A percentile compares a stretch with the other conserved stretches of the same genome.
Evolutionary conservation across 352 stramenopile species (phyloP).

Genomic region (Phytophthora pistaciae): DNA sequence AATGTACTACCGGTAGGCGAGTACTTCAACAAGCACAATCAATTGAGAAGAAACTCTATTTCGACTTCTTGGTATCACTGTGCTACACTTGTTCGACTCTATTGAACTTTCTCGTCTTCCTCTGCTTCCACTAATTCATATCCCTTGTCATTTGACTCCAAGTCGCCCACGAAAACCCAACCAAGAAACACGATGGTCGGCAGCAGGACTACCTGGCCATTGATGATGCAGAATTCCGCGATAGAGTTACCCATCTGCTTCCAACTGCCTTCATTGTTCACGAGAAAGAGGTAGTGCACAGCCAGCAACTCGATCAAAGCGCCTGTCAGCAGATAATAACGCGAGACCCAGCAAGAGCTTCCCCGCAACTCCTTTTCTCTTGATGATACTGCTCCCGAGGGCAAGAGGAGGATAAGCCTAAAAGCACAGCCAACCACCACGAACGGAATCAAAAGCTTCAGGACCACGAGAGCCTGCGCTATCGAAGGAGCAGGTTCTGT

Average conservation of each 20-base stretch:
- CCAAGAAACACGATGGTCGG: conserved; percentile 65
- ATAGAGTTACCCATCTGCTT: conserved; percentile 91
- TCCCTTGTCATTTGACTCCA: conserved; percentile 21
- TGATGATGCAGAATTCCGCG: conserved; percentile 83
- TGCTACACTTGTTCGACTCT: conserved; percentile 5
- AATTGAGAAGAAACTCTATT: not conserved
- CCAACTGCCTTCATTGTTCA: conserved; percentile 86
- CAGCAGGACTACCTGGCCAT: conserved; percentile 76
- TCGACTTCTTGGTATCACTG: not conserved
- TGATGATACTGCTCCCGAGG: conserved; percentile 14
- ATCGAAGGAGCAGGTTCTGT: conserved; percentile 69
- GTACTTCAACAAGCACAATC: not conserved
- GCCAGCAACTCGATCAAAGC: conserved; percentile 72
- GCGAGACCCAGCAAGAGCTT: conserved; percentile 28
- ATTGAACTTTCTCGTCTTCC: conserved; percentile 28
- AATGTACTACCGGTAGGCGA: not conserved
- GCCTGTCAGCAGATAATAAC: conserved; percentile 68
- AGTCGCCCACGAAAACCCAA: conserved; percentile 38
- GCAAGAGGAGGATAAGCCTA: conserved; percentile 53
- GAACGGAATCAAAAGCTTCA: conserved; percentile 85
- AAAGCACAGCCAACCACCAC: conserved; percentile 74
- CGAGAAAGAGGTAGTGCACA: conserved; percentile 81
- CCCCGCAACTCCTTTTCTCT: conserved; percentile 13
- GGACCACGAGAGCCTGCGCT: conserved; percentile 70
- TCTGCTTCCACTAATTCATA: conserved; percentile 16